A percentile compares a stretch with the other conserved stretches of the same genome.
These are phyloP conservation scores for Drechslerella dactyloides DNA, from an alignment of 2,329 filamentous ascomycete genomes.

Conservation along the genomic window DNA sequence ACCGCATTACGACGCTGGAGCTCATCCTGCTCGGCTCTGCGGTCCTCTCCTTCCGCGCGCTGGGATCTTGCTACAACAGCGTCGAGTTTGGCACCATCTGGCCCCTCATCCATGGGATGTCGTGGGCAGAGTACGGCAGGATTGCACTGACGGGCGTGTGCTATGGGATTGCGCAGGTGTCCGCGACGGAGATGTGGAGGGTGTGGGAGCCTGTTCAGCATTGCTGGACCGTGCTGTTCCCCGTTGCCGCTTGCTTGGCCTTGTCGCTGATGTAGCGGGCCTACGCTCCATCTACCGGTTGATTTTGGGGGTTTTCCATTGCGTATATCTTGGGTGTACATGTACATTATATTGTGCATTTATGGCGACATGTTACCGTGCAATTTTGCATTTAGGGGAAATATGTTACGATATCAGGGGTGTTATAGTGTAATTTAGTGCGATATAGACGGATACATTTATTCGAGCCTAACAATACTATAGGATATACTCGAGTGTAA, in stretches of 20 bases:
- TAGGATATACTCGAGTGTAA: too few relatives aligned
- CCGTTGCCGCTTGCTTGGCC: not conserved
- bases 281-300: too few relatives aligned
- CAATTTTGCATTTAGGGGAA: too few relatives aligned
- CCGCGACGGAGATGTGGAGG: conserved; percentile 16
- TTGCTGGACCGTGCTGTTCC: conserved; percentile 8
- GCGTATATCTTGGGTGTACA: too few relatives aligned
- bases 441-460: too few relatives aligned
- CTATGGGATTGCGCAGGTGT: conserved; percentile 20
- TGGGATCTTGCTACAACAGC: conserved; percentile 18
- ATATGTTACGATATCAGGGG: too few relatives aligned
- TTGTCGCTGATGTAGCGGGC: too few relatives aligned
- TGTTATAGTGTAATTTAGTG: too few relatives aligned
- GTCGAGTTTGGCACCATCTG: conserved; percentile 15
- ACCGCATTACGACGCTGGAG: conserved; percentile 5
- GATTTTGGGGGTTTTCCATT: too few relatives aligned
- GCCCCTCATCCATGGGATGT: not conserved
- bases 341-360: too few relatives aligned
- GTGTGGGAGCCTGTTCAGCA: conserved; percentile 21
- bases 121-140: not conserved
- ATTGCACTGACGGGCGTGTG: conserved; percentile 3
- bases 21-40: conserved; percentile 28
- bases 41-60: conserved; percentile 16
- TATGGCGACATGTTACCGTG: too few relatives aligned
- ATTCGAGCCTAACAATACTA: too few relatives aligned